Percentiles rank a stretch among this genome's conserved stretches.
phyloP scores from a whole-genome alignment of 768 basidiomycete species.

The Termitomyces sp. region DNA sequence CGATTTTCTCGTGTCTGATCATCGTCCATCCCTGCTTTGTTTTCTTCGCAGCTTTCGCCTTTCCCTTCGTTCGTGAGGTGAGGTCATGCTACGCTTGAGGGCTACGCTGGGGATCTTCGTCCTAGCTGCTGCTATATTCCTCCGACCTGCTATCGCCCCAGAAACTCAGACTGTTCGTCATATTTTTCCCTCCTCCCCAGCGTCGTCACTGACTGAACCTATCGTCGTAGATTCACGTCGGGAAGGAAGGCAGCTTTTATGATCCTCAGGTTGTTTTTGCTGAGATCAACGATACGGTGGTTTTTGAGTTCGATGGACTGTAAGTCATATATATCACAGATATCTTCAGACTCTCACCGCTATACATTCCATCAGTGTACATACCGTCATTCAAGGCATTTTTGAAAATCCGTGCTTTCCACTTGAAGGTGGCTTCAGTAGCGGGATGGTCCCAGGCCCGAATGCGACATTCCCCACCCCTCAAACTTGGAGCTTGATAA shows the following conservation, averaged over 20 bases:
- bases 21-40: not conserved
- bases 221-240: constrained; percentile 31
- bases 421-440: constrained; percentile 35
- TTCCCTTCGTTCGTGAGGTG: not conserved
- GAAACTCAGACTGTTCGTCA: constrained; percentile 9
- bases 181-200: not conserved
- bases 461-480: constrained; percentile 15
- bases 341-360: not conserved
- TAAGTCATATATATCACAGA: constrained; percentile 11
- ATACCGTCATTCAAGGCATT: constrained; percentile 35
- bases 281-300: constrained; percentile 26
- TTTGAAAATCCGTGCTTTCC: constrained; percentile 33
- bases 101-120: not conserved
- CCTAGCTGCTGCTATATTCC: not conserved
- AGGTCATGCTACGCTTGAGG: constrained; percentile 1
- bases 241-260: constrained; percentile 34
- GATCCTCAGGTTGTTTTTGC: constrained; percentile 27
- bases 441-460: constrained; percentile 22
- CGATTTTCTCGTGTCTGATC: not conserved
- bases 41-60: not conserved
- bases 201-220: not conserved
- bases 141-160: constrained; percentile 4
- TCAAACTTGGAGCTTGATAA: constrained; percentile 26
- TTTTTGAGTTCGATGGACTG: constrained; percentile 35
- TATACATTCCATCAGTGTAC: constrained; percentile 19